phyloP scores from a whole-genome alignment of 2,329 filamentous ascomycete species.

The Didymella segeticola region DNA sequence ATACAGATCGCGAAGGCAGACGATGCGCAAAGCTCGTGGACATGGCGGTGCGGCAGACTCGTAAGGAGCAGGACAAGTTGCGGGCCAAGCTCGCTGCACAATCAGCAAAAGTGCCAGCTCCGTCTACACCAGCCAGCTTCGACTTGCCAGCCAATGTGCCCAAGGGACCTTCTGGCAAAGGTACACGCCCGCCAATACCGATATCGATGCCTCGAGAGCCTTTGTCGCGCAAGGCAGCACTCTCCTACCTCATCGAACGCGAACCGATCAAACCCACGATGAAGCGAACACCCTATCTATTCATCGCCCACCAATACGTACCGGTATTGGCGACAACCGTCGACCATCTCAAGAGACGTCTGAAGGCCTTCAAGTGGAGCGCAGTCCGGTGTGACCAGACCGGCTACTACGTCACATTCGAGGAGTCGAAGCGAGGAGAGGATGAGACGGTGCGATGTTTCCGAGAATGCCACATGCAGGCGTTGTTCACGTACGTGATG shows the following conservation, averaged over 20 bases:
- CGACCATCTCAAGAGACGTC: constrained; percentile 85
- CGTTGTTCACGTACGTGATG: constrained; percentile 93
- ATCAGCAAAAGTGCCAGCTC: constrained; percentile 27
- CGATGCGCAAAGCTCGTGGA: constrained; percentile 82
- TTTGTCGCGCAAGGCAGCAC: constrained; percentile 53
- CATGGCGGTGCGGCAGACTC: constrained; percentile 72
- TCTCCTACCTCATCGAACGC: constrained; percentile 65
- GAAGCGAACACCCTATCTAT: constrained; percentile 84
- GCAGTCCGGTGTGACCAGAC: constrained; percentile 82
- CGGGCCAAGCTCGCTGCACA: constrained; percentile 43
- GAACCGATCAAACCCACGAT: constrained; percentile 73
- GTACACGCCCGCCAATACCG: constrained; percentile 45
- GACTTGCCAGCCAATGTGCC: constrained; percentile 84
- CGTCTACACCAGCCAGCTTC: constrained; percentile 32
- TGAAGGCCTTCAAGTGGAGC: constrained; percentile 82
- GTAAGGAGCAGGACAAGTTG: constrained; percentile 63
- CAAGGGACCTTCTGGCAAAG: constrained; percentile 75
- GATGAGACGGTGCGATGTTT: constrained; percentile 83
- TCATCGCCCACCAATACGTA: constrained; percentile 84
- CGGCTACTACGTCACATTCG: constrained; percentile 93
- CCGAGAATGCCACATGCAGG: constrained; percentile 76
- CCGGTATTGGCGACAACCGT: constrained; percentile 86
- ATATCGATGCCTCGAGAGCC: constrained; percentile 48
- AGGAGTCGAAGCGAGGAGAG: constrained; percentile 76
- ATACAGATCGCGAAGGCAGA: constrained; percentile 86